phyloP scores from a whole-genome alignment of 2,329 filamentous ascomycete species.

The Colletotrichum trifolii region DNA sequence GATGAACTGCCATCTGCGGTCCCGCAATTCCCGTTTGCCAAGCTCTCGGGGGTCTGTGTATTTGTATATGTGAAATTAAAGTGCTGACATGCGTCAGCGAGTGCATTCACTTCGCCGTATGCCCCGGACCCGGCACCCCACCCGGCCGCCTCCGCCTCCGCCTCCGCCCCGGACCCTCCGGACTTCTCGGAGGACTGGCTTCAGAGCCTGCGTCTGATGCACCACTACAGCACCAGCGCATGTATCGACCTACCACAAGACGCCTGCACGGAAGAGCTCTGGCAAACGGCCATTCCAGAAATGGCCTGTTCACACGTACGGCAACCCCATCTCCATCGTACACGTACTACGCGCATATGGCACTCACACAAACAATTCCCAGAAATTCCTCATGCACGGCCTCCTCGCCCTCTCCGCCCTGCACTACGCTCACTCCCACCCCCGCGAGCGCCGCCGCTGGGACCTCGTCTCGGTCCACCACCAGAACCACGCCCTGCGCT shows the following conservation, averaged over 20 bases:
- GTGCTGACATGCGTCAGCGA: constrained; percentile 6
- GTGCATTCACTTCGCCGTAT: constrained; percentile 16
- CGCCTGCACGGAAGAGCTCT: constrained; percentile 31
- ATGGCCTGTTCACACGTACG: constrained; percentile 33
- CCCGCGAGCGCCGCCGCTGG: constrained; percentile 39
- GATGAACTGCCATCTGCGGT: too few species aligned
- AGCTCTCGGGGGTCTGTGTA: too few species aligned
- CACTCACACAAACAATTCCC: neutral
- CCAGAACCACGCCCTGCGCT: constrained; percentile 45
- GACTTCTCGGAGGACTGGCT: constrained; percentile 43
- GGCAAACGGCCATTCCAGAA: constrained; percentile 32
- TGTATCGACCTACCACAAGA: constrained; percentile 44
- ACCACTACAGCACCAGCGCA: constrained; percentile 47
- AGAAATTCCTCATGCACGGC: constrained; percentile 46
- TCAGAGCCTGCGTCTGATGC: constrained; percentile 49
- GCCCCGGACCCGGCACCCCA: neutral
- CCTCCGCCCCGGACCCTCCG: constrained; percentile 26
- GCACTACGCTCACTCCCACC: constrained; percentile 43
- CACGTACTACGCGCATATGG: neutral
- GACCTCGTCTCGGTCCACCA: constrained; percentile 46
- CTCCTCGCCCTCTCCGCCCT: constrained; percentile 46
- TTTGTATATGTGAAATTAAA: neutral
- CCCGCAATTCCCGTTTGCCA: too few species aligned
- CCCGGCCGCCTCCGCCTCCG: neutral
- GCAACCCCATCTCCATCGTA: constrained; percentile 28